A percentile compares a stretch with the other conserved stretches of the same genome.
Conservation (phyloP, 2,329 filamentous ascomycete genomes). For the Colletotrichum abscissum region DNA sequence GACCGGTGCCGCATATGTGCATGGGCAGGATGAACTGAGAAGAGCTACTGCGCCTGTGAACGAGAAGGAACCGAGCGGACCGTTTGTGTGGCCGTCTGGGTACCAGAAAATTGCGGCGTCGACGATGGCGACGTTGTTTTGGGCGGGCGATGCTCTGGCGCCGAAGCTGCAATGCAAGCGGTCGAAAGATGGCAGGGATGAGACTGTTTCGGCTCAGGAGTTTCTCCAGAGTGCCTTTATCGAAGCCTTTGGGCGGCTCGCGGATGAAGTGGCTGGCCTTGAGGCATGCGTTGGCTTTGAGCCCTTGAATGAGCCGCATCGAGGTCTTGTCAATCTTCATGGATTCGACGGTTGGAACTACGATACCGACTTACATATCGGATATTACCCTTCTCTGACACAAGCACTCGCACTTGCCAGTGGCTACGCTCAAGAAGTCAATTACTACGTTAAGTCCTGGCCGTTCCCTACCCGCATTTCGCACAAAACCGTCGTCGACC, state of each 20-base stretch:
- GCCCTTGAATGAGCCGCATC: conserved; percentile 55
- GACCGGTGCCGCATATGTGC: conserved; percentile 45
- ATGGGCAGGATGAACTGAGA: conserved; percentile 47
- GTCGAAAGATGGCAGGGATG: neutral
- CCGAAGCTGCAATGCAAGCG: conserved; percentile 37
- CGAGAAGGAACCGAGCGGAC: conserved; percentile 47
- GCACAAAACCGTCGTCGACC: conserved; percentile 48
- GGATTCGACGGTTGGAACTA: conserved; percentile 54
- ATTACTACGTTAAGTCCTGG: conserved; percentile 55
- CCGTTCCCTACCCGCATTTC: conserved; percentile 52
- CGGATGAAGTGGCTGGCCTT: conserved; percentile 44
- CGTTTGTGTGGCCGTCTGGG: conserved; percentile 50
- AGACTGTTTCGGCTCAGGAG: conserved; percentile 41
- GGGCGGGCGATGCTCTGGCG: conserved; percentile 41
- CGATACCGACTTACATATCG: conserved; percentile 55
- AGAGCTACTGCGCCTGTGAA: conserved; percentile 41
- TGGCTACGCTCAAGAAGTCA: conserved; percentile 49
- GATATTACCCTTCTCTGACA: conserved; percentile 50
- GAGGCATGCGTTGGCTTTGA: conserved; percentile 53
- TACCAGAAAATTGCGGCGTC: conserved; percentile 52
- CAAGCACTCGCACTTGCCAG: conserved; percentile 54
- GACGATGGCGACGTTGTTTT: conserved; percentile 43
- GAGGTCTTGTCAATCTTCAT: conserved; percentile 52
- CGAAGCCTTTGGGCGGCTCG: conserved; percentile 49
- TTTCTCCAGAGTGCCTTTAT: conserved; percentile 47